Evolutionary conservation across 1,284 basidiomycete genomes (phyloP).

Genomic region (Puccinia novopanici): DNA sequence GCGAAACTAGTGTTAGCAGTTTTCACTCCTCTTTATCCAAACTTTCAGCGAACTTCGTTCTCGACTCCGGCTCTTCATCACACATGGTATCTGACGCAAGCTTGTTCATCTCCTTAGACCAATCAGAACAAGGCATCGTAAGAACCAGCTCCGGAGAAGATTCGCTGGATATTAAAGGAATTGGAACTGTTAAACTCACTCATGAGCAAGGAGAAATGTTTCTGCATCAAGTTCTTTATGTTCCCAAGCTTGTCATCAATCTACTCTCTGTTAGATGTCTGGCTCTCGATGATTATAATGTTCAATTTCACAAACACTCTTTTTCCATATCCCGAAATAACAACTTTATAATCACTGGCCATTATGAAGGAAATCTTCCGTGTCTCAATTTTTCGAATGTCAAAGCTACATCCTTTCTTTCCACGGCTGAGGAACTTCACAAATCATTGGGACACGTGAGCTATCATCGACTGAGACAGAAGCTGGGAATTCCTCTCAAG

Average conservation of each 20-base stretch:
- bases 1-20: neutral
- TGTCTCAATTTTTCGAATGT: neutral
- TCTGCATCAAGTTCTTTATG: neutral
- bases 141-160: neutral
- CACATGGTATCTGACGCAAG: neutral
- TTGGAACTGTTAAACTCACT: neutral
- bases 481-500: neutral
- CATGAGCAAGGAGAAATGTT: neutral
- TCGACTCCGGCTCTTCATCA: neutral
- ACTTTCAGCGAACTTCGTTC: neutral
- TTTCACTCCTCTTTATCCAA: neutral
- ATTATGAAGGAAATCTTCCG: neutral
- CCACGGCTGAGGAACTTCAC: neutral
- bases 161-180: neutral
- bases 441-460: conserved; percentile 7
- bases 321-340: too few species aligned
- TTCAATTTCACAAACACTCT: neutral
- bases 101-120: neutral
- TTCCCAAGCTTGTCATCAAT: neutral
- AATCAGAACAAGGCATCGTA: neutral
- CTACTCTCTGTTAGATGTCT: neutral
- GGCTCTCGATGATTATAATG: neutral
- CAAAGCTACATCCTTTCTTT: neutral
- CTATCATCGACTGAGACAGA: neutral
- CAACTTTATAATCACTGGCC: neutral